Base-by-base conservation (phyloP, 805 yeast genomes). In the Pichia californica region DNA sequence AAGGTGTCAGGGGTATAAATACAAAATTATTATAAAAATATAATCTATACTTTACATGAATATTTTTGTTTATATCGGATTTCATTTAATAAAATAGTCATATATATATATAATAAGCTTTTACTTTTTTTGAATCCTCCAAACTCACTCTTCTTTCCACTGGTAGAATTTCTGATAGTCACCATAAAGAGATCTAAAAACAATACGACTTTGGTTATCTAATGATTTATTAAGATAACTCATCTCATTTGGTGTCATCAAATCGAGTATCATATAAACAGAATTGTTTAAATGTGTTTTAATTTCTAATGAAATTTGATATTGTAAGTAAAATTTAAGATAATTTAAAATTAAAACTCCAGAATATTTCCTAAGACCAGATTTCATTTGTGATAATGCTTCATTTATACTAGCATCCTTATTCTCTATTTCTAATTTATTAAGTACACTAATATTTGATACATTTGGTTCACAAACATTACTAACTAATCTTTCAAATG, bases 141-240 rank as follows among this genome's bases (percentile, higher is more conserved):
- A 8, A 10, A 20, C 4, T 39, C 58, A 76, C 38, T 71, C 73
- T 48, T 78, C 87, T 45, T 66, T 76, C 96, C 96, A 89, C 61
- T 83, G 85, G 38, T 95, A 96, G 47, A 70, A 72, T 56, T 73
- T 79, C 58, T 76, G 77, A 65, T 87, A 91, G 49, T 83, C 86
- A 7, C 76, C 76, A 53, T 84, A 87, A 32, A 89, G 55, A 0
- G 76, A 67, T 55, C 73, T 79, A 68, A 80, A 83, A 52, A 81
- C 77, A 2, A 79, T 70, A 52, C 86, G 75, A 4, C 93, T 83
- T 31, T 84, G 75, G 19, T 66, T 58, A 52, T 91, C 96, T 52
- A 88, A 63, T 7, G 81, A 71, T 4, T 79, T 70, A 55, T 76
- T 84, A 18, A 83, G 72, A 28, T 78, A 59, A 40, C 70, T 73